Percentiles rank a stretch among this genome's conserved stretches.
Conservation (phyloP, 805 yeast genomes). For the Lipomyces mesembrius region DNA sequence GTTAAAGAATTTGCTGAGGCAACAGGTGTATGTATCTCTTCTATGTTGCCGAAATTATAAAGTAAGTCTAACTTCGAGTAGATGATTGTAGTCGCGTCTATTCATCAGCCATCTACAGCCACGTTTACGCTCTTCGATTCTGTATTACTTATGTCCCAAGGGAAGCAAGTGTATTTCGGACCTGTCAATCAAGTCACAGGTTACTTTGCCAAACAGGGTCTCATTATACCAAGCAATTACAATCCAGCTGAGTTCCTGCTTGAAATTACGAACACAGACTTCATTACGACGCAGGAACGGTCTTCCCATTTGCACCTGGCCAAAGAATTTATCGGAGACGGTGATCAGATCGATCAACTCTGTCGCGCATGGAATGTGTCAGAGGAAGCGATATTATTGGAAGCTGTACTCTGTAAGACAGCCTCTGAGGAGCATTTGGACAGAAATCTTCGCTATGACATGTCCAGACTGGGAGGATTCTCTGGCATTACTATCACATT, state of each 20-base stretch:
- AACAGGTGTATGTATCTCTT: background rate
- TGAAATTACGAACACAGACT: conserved; percentile 43
- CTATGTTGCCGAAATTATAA: background rate
- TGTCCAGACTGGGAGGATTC: background rate
- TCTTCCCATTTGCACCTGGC: background rate
- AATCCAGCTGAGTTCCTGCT: conserved; percentile 46
- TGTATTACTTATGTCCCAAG: conserved; percentile 43
- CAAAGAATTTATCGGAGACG: background rate
- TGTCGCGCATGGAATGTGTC: background rate
- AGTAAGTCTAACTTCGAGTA: background rate
- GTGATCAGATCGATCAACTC: background rate
- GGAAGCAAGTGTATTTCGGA: conserved; percentile 37
- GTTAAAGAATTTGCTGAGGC: background rate
- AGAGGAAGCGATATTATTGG: background rate
- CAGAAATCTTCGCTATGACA: background rate
- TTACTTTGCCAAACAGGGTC: conserved; percentile 37
- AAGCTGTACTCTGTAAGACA: conserved; percentile 3
- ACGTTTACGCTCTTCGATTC: conserved; percentile 45
- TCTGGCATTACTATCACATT: conserved; percentile 13
- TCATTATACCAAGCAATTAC: conserved; percentile 37
- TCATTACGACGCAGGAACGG: conserved; percentile 15
- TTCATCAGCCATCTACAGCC: conserved; percentile 49
- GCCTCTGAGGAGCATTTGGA: background rate
- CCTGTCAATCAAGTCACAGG: conserved; percentile 25
- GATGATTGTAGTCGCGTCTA: conserved; percentile 37